A percentile compares a stretch with the other conserved stretches of the same genome.
These are phyloP conservation scores for Cerrena zonata DNA, from an alignment of 1,284 basidiomycete genomes.

Conservation along the genomic window DNA sequence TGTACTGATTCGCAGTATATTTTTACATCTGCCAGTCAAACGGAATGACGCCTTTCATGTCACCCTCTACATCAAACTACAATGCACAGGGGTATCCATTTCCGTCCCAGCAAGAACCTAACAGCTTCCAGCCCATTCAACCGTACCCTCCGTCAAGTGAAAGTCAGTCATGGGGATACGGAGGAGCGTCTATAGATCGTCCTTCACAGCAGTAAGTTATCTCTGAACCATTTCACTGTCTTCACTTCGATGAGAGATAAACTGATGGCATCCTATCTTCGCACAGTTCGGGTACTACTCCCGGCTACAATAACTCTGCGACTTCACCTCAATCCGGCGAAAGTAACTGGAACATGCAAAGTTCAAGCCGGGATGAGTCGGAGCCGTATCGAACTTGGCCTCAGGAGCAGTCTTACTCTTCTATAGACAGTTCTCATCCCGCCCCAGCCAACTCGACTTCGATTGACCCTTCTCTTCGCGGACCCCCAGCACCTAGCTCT, in stretches of 20 bases:
- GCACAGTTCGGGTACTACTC: constrained; percentile 11
- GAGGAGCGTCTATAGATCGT: constrained; percentile 22
- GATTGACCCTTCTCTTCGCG: constrained; percentile 30
- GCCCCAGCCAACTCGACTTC: constrained; percentile 18
- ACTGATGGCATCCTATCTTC: neutral
- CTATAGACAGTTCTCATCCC: constrained; percentile 21
- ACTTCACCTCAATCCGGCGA: constrained; percentile 17
- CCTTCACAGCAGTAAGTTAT: constrained; percentile 8
- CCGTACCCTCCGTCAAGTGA: constrained; percentile 21
- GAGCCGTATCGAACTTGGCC: constrained; percentile 36
- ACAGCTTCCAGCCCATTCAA: constrained; percentile 25
- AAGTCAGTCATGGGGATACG: constrained; percentile 50
- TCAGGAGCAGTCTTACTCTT: constrained; percentile 30
- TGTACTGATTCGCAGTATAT: constrained; percentile 2
- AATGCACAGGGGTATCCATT: constrained; percentile 39
- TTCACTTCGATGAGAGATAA: too few relatives aligned
- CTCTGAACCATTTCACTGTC: constrained; percentile 12
- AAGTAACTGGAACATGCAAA: constrained; percentile 24
- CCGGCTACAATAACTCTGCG: constrained; percentile 15
- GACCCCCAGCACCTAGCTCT: constrained; percentile 19
- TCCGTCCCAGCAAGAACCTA: constrained; percentile 27
- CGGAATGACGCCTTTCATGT: constrained; percentile 33
- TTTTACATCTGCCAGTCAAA: constrained; percentile 20
- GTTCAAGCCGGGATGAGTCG: constrained; percentile 27
- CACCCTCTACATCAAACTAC: constrained; percentile 35